Evolutionary conservation across 1,284 basidiomycete genomes (phyloP).

Genomic region (Psilocybe mexicana): DNA sequence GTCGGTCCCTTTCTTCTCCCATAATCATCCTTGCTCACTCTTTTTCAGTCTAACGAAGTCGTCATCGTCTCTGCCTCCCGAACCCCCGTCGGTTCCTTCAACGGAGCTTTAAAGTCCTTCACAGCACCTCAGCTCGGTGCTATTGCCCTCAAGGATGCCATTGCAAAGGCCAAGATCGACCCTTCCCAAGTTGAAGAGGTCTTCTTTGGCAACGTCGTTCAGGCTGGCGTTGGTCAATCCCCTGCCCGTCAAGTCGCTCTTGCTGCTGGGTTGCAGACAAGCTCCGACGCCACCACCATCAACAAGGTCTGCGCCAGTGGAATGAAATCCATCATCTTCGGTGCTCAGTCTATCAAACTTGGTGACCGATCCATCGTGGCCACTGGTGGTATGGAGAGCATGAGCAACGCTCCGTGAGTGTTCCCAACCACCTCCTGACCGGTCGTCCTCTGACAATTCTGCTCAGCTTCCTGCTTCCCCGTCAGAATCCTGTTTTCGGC

Average conservation of each 20-base stretch:
- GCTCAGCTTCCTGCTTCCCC: slow-evolving; percentile 86
- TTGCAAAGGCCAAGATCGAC: slow-evolving; percentile 79
- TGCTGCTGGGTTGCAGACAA: slow-evolving; percentile 76
- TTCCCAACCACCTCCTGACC: neutral
- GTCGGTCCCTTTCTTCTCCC: slow-evolving; percentile 31
- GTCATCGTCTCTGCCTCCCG: slow-evolving; percentile 95
- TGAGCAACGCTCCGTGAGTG: slow-evolving; percentile 92
- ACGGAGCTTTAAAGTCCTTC: slow-evolving; percentile 86
- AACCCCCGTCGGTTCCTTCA: slow-evolving; percentile 93
- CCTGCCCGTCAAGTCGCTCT: slow-evolving; percentile 96
- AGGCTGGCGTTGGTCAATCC: slow-evolving; percentile 94
- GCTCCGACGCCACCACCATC: slow-evolving; percentile 96
- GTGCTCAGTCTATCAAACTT: slow-evolving; percentile 85
- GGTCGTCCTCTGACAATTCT: slow-evolving; percentile 2
- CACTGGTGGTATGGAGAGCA: slow-evolving; percentile 97
- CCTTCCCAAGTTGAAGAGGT: slow-evolving; percentile 89
- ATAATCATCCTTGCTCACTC: slow-evolving; percentile 5
- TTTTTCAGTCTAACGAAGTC: slow-evolving; percentile 67
- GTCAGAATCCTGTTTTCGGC: slow-evolving; percentile 86
- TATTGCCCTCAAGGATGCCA: slow-evolving; percentile 88
- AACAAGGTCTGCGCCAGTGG: slow-evolving; percentile 99
- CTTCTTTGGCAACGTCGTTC: slow-evolving; percentile 96
- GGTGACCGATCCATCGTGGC: slow-evolving; percentile 88
- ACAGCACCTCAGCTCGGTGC: slow-evolving; percentile 91
- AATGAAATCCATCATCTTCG: slow-evolving; percentile 93